Conservation (phyloP, 257 asterid species). For the Cordia subcordata region DNA sequence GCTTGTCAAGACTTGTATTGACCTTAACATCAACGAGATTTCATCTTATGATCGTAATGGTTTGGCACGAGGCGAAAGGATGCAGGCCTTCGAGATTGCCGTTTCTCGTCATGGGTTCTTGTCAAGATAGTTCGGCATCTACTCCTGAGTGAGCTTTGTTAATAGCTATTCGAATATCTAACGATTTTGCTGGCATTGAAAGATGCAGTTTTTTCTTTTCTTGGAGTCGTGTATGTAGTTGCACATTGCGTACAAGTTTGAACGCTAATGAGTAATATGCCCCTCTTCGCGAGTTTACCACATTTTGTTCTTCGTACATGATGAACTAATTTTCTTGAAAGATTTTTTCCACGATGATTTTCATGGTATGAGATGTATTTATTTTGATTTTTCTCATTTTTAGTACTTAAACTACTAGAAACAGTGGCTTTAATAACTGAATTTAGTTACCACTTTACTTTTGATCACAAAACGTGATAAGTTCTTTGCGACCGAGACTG, state of each 20-base stretch:
- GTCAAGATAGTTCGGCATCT: conserved; percentile 30
- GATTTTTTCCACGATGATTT: no score
- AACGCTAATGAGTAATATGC: no score
- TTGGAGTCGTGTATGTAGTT: neutral
- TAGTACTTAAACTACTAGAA: no score
- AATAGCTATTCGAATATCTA: neutral
- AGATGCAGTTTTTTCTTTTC: neutral
- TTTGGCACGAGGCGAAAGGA: conserved; percentile 69
- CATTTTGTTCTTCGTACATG: no score
- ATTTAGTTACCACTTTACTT: no score
- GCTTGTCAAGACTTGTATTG: conserved; percentile 69
- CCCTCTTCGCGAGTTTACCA: no score
- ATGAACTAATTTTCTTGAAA: no score
- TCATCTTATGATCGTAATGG: conserved; percentile 83
- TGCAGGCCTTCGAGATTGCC: conserved; percentile 78
- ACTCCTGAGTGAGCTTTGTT: neutral
- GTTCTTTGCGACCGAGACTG: no score
- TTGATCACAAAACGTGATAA: no score
- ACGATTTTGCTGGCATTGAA: neutral
- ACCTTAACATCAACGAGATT: conserved; percentile 61
- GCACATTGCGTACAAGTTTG: neutral
- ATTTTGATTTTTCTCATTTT: no score
- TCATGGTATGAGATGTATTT: no score
- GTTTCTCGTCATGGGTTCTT: conserved; percentile 75
- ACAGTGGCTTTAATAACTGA: no score